These are phyloP conservation scores for Metschnikowia matae DNA, from an alignment of 805 yeast genomes.

Conservation along the genomic window DNA sequence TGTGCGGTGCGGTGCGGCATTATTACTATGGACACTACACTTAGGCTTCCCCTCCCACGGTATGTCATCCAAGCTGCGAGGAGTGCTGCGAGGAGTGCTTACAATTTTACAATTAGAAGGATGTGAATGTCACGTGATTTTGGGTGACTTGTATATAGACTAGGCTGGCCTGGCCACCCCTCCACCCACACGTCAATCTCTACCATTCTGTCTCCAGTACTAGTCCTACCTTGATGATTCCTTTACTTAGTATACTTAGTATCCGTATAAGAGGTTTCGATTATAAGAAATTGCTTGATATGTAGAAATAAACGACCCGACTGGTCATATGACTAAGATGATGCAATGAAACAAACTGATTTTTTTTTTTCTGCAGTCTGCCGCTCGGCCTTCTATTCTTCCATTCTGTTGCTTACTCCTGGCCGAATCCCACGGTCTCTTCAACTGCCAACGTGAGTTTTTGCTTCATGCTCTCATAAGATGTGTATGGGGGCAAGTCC, in stretches of 20 bases:
- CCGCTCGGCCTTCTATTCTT: neutral
- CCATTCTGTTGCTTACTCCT: constrained; percentile 52
- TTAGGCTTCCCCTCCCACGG: neutral
- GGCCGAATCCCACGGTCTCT: constrained; percentile 98
- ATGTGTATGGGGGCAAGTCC: constrained; percentile 90
- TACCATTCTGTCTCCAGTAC: neutral
- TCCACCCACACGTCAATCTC: neutral
- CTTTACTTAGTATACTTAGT: no score
- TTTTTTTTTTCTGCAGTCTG: neutral
- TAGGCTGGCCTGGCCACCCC: no score
- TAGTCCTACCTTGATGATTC: neutral
- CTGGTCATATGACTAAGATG: constrained; percentile 3
- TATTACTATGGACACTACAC: no score
- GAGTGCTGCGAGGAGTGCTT: constrained; percentile 1
- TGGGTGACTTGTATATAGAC: no score
- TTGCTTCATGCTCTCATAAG: constrained; percentile 78
- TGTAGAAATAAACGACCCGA: constrained; percentile 4
- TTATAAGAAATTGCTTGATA: constrained; percentile 1
- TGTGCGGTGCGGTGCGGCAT: no score
- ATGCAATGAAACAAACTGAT: constrained; percentile 2
- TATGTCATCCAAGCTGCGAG: neutral
- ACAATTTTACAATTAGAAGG: neutral
- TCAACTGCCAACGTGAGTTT: constrained; percentile 95
- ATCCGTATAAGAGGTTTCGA: neutral
- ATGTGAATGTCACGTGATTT: no score